These are phyloP conservation scores for Coemansia furcata DNA, from an alignment of 192 early-diverging fungal genomes.

Conservation along the genomic window DNA sequence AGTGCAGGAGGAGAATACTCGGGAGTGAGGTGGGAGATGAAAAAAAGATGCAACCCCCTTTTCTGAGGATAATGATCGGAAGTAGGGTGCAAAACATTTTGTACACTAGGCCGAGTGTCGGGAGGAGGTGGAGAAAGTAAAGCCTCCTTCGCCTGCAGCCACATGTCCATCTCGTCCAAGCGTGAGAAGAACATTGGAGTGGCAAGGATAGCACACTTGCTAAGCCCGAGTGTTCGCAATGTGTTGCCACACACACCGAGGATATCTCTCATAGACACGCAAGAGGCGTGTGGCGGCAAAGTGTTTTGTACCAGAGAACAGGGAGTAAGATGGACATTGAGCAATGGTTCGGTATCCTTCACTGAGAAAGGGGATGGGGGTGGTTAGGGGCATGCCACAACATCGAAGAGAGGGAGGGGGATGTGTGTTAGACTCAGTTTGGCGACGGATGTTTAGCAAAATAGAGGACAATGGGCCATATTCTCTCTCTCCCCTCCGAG, in stretches of 20 bases:
- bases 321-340: background rate
- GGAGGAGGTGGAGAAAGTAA: background rate
- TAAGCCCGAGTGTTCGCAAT: background rate
- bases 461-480: background rate
- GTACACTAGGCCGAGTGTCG: background rate
- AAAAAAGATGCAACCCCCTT: background rate
- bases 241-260: background rate
- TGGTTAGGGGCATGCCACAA: background rate
- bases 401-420: background rate
- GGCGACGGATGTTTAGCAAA: background rate
- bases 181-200: slow-evolving; percentile 2
- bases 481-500: background rate
- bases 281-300: background rate
- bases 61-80: background rate
- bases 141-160: background rate
- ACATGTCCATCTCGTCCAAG: slow-evolving; percentile 2
- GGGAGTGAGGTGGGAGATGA: background rate
- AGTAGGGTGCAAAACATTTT: background rate
- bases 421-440: background rate
- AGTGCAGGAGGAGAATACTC: background rate
- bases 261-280: background rate
- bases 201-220: background rate
- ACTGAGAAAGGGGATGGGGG: background rate
- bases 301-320: background rate
- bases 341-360: background rate